Base-by-base conservation (phyloP, 129 eudicot species). In the Rutidosis leptorrhynchoides region DNA sequence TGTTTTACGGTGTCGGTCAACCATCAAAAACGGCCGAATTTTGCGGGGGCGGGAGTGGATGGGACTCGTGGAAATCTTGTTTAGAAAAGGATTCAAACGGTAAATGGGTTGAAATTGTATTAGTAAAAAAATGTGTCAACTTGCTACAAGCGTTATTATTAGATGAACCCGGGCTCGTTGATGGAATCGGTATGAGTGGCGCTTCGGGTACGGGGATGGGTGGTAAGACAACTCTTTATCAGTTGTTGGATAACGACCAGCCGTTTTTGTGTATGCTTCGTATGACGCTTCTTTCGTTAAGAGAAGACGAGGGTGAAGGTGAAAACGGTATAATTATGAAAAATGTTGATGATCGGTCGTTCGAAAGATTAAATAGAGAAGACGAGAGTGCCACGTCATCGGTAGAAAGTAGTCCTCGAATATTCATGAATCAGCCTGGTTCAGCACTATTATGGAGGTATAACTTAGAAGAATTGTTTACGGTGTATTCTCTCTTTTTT, bases 181-280 rank as follows among this genome's bases (percentile, higher is more conserved):
- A 89, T 14, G 96, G 95, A 62, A 84, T 83, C 20, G 95, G 94
- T 54, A 83, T 87, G 64, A 83, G 95, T 58, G 94, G 90, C 29
- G 79, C 86, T 68, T 81, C 80, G 55, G 88, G 94, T 72, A 79
- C 90, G 6, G 97, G 96, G 67, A 84, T 83, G 87, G 96, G 97
- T 30, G 92, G 90, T 65, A 83, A 84, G 93, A 63, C 90, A 1
- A 83, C 85, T 20, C 88, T 85, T 68, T 85, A 85, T 76, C 97
- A 91, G 74, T 70, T 91, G 79, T 79, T 91, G 78, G 97, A 91
- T 61, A 87, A 94, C 76, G 97, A 91, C 70, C 97, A 91, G 62
- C 97, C 97, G 7, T 91, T 91, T 77, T 64, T 91, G 19, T 87
- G 96, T 65, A 91, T 91, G 90, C 96, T 91, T 42, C 90, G 97